phyloP scores from a whole-genome alignment of 1,284 basidiomycete species.

The Ceratobasidium papillatum region DNA sequence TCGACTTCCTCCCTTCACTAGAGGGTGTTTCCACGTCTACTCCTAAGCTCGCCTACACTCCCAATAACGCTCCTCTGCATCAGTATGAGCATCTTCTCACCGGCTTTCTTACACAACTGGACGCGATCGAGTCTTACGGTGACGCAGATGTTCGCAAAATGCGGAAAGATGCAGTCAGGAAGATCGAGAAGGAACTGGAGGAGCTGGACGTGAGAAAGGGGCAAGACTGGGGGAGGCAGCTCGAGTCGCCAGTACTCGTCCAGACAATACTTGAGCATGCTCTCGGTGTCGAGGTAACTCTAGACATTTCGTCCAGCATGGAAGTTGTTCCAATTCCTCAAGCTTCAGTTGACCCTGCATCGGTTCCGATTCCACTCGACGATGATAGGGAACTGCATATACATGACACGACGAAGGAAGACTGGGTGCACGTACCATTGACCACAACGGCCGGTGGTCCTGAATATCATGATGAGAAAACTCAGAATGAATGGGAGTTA shows the following conservation, averaged over 20 bases:
- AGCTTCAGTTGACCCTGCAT: constrained; percentile 17
- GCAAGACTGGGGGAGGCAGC: constrained; percentile 49
- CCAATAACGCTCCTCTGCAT: constrained; percentile 64
- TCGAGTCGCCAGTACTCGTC: neutral
- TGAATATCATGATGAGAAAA: no score
- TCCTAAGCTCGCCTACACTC: constrained; percentile 58
- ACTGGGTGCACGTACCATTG: no score
- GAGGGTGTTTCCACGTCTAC: neutral
- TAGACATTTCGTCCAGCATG: neutral
- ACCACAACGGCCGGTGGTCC: no score
- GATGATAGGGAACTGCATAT: constrained; percentile 1
- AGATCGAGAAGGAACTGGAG: constrained; percentile 69
- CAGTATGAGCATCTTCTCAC: constrained; percentile 68
- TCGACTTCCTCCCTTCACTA: constrained; percentile 40
- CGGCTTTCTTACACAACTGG: constrained; percentile 68
- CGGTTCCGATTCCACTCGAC: constrained; percentile 14
- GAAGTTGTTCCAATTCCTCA: neutral
- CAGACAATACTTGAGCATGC: neutral
- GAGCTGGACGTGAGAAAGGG: constrained; percentile 59
- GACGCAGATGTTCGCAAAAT: constrained; percentile 63
- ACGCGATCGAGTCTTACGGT: constrained; percentile 72
- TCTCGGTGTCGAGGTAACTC: neutral
- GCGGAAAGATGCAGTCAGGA: constrained; percentile 65
- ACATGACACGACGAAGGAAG: neutral
- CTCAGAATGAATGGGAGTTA: no score